phyloP scores from a whole-genome alignment of 768 basidiomycete species.

The Podaxis sp. region DNA sequence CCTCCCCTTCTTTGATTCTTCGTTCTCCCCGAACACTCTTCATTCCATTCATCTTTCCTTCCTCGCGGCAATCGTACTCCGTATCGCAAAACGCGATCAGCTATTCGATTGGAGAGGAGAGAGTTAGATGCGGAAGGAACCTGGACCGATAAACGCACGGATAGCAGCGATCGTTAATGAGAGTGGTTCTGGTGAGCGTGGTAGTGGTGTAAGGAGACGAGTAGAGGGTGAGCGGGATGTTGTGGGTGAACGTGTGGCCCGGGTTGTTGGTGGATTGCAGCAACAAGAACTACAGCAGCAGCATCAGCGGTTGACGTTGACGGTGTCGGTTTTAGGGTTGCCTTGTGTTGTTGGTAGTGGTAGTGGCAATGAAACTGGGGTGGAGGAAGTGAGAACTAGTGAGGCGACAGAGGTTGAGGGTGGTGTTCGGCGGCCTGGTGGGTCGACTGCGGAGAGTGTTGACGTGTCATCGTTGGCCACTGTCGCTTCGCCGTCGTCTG shows the following conservation, averaged over 20 bases:
- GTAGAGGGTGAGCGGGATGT: neutral
- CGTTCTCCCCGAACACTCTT: no score
- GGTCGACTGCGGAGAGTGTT: neutral
- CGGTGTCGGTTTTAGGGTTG: neutral
- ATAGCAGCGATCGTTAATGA: constrained; percentile 9
- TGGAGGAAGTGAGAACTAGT: neutral
- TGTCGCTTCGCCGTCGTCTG: neutral
- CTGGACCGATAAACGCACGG: constrained; percentile 8
- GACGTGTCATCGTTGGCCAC: neutral
- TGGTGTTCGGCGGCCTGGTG: neutral
- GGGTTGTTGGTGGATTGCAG: constrained; percentile 7
- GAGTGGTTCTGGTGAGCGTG: neutral
- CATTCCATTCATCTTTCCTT: no score
- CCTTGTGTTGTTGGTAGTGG: constrained; percentile 1
- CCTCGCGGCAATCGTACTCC: no score
- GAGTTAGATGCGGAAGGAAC: constrained; percentile 7
- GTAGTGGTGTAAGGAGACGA: neutral
- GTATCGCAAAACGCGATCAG: no score
- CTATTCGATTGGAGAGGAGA: no score
- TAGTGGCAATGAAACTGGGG: constrained; percentile 4
- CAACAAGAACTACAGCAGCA: neutral
- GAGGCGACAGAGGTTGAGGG: neutral
- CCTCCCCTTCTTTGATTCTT: no score
- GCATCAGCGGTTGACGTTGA: neutral
- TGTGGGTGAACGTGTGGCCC: constrained; percentile 3